Conservation (phyloP, 1,139 yeast genomes). For the Magnusiomyces magnusii region DNA sequence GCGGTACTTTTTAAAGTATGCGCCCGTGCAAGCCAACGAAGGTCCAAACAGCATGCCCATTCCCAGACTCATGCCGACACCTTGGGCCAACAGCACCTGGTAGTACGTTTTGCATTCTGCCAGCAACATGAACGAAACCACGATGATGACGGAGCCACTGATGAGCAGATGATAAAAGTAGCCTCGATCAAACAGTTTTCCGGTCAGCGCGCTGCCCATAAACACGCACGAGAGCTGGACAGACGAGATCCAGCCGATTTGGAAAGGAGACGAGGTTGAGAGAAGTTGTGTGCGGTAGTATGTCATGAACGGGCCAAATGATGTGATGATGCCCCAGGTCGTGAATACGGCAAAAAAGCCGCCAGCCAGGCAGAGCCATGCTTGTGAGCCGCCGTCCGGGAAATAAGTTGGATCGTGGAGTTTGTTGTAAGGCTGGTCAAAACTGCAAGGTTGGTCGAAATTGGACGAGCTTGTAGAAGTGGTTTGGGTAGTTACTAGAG, state of each 20-base stretch:
- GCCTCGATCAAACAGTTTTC: constrained; percentile 35
- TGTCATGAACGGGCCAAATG: constrained; percentile 56
- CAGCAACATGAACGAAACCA: constrained; percentile 42
- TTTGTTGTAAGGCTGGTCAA: neutral
- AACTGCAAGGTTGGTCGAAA: no score
- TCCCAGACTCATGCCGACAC: constrained; percentile 45
- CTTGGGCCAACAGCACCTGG: constrained; percentile 48
- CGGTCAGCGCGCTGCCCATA: constrained; percentile 46
- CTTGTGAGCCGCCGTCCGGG: constrained; percentile 30
- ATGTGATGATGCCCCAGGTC: constrained; percentile 52
- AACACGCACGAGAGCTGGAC: constrained; percentile 34
- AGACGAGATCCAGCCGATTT: constrained; percentile 28
- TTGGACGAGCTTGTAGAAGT: no score
- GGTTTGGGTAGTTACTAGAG: no score
- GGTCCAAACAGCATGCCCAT: constrained; percentile 16
- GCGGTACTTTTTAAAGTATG: constrained; percentile 41
- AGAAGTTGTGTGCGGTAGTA: constrained; percentile 46
- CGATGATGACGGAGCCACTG: constrained; percentile 43
- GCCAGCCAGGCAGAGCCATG: constrained; percentile 31
- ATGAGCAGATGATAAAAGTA: constrained; percentile 23
- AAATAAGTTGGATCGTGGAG: constrained; percentile 10
- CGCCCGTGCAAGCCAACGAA: constrained; percentile 10
- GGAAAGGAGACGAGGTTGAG: constrained; percentile 30
- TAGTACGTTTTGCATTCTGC: constrained; percentile 42
- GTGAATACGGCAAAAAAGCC: constrained; percentile 45